Percentiles rank a stretch among this genome's conserved stretches.
phyloP scores from a whole-genome alignment of 192 early-diverging fungal species.

The Podila epigama region DNA sequence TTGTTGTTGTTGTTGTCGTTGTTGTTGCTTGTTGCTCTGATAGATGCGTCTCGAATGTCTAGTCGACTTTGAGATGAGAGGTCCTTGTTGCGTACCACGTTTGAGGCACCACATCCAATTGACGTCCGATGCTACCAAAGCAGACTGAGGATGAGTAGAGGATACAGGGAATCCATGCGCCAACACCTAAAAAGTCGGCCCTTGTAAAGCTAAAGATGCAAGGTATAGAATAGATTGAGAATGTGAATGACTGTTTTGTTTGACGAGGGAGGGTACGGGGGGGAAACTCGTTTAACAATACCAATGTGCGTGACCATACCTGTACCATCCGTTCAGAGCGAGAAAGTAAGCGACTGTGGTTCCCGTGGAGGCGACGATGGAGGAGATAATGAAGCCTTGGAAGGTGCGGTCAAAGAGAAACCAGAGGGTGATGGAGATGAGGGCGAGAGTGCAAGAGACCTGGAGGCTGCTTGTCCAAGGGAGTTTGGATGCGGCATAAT shows the following conservation, averaged over 20 bases:
- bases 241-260: too few species aligned
- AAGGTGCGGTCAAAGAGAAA: conserved; percentile 74
- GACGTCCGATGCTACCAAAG: conserved; percentile 76
- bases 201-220: conserved; percentile 60
- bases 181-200: conserved; percentile 72
- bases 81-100: conserved; percentile 35
- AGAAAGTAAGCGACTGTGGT: conserved; percentile 64
- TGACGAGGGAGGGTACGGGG: too few species aligned
- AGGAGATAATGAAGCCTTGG: conserved; percentile 69
- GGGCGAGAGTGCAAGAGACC: conserved; percentile 61
- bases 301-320: conserved; percentile 44
- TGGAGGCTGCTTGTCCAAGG: conserved; percentile 68
- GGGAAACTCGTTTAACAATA: too few species aligned
- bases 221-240: too few species aligned
- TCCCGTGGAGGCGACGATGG: conserved; percentile 59
- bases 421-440: conserved; percentile 72
- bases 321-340: conserved; percentile 69
- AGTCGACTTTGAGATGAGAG: conserved; percentile 15
- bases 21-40: not conserved
- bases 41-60: not conserved
- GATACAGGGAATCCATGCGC: conserved; percentile 70
- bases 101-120: conserved; percentile 54
- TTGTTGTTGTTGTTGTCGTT: conserved; percentile 12
- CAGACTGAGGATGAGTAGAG: conserved; percentile 61
- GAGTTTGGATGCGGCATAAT: conserved; percentile 71